These are phyloP conservation scores for Beauveria bassiana DNA, from an alignment of 2,329 filamentous ascomycete genomes.

Conservation along the genomic window DNA sequence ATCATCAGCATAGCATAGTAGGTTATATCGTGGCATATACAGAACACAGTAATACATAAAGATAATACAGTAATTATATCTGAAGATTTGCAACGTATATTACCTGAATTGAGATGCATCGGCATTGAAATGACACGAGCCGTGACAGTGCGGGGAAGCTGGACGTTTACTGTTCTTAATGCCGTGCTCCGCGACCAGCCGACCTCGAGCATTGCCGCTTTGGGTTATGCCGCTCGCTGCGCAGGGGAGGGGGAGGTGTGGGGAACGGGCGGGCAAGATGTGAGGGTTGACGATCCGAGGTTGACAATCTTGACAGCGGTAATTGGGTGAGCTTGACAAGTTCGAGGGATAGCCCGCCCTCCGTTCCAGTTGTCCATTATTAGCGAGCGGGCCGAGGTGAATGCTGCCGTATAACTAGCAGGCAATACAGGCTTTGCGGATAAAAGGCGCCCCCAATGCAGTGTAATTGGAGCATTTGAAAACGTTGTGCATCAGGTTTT, in stretches of 20 bases:
- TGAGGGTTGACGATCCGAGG: background rate
- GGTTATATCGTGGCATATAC: background rate
- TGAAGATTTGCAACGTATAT: background rate
- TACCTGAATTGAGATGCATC: background rate
- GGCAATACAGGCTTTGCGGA: background rate
- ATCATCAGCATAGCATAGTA: background rate
- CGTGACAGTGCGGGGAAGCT: conserved; percentile 6
- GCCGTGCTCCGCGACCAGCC: background rate
- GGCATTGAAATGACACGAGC: background rate
- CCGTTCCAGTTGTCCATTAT: too few species aligned
- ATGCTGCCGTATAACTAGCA: too few species aligned
- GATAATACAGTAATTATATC: background rate
- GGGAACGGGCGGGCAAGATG: background rate
- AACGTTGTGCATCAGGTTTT: too few species aligned
- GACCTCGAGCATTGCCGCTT: background rate
- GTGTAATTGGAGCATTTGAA: too few species aligned
- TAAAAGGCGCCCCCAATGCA: too few species aligned
- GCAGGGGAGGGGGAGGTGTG: background rate
- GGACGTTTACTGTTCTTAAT: background rate
- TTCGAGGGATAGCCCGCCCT: background rate
- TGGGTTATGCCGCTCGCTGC: conserved; percentile 1
- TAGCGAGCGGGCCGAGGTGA: too few species aligned
- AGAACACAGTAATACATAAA: background rate
- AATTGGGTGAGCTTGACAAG: background rate
- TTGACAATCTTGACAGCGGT: background rate